These are phyloP conservation scores for Arxiozyma heterogenica DNA, from an alignment of 1,139 yeast species.

Conservation along the genomic window DNA sequence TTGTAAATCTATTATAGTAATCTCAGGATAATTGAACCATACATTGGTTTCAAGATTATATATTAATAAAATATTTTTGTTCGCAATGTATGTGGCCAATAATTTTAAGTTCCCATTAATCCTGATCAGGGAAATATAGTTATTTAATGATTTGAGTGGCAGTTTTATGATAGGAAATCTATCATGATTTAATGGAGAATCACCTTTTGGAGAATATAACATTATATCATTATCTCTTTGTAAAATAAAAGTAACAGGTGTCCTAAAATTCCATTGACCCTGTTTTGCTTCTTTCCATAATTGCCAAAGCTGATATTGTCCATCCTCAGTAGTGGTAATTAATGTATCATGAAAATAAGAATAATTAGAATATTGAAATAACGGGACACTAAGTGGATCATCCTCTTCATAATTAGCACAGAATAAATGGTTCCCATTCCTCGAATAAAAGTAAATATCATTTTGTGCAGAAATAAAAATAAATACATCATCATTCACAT, in stretches of 20 bases:
- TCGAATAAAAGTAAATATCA: conserved; percentile 17
- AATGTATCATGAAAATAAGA: conserved; percentile 18
- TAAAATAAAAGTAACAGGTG: conserved; percentile 16
- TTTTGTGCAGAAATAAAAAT: conserved; percentile 19
- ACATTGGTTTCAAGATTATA: conserved; percentile 22
- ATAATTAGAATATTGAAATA: conserved; percentile 18
- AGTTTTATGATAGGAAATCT: conserved; percentile 20
- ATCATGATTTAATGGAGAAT: conserved; percentile 16
- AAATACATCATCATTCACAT: conserved; percentile 14
- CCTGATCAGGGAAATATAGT: conserved; percentile 19
- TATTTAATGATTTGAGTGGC: conserved; percentile 28
- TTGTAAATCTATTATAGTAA: conserved; percentile 21
- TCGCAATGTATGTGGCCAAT: conserved; percentile 24
- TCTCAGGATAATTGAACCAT: conserved; percentile 25
- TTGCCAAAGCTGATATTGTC: conserved; percentile 23
- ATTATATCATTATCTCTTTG: conserved; percentile 23
- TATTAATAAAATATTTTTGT: conserved; percentile 25
- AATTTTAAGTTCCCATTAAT: conserved; percentile 20
- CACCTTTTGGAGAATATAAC: conserved; percentile 23
- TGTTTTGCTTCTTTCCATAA: conserved; percentile 23
- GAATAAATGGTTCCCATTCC: conserved; percentile 25
- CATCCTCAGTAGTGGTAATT: conserved; percentile 17
- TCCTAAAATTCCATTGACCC: conserved; percentile 18
- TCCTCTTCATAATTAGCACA: conserved; percentile 18
- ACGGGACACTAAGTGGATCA: conserved; percentile 4